These are phyloP conservation scores for Pistacia atlantica DNA, from an alignment of 345 rosid species.

Conservation along the genomic window DNA sequence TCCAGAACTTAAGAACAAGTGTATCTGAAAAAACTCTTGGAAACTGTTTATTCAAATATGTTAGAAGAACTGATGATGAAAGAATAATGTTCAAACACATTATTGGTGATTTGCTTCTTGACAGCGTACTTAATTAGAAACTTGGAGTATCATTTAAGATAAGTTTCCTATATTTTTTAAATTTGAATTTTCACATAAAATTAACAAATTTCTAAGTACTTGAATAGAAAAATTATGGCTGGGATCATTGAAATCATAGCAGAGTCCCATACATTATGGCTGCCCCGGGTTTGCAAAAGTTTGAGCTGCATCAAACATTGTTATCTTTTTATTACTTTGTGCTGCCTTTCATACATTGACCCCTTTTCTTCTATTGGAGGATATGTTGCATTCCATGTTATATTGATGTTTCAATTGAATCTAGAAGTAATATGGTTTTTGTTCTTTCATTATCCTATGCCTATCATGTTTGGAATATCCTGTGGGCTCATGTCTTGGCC, in stretches of 20 bases:
- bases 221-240: constrained; percentile 4
- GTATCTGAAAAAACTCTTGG: background rate
- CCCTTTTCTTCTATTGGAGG: background rate
- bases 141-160: background rate
- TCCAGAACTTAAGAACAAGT: background rate
- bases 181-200: no score
- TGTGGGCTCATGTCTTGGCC: background rate
- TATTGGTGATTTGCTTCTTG: constrained; percentile 2
- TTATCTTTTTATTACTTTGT: background rate
- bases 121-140: background rate
- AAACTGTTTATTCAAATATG: background rate
- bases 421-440: background rate
- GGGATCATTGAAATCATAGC: background rate
- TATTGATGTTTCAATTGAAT: background rate
- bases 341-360: background rate
- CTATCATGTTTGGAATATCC: background rate
- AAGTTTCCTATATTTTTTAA: no score
- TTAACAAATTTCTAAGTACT: background rate
- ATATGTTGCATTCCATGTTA: background rate
- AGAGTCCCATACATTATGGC: background rate
- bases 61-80: background rate
- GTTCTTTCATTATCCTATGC: background rate
- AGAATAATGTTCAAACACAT: background rate
- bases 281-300: background rate
- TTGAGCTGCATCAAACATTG: constrained; percentile 4